Evolutionary conservation across 2,329 filamentous ascomycete species (phyloP).

Genomic region (Colletotrichum sidae): DNA sequence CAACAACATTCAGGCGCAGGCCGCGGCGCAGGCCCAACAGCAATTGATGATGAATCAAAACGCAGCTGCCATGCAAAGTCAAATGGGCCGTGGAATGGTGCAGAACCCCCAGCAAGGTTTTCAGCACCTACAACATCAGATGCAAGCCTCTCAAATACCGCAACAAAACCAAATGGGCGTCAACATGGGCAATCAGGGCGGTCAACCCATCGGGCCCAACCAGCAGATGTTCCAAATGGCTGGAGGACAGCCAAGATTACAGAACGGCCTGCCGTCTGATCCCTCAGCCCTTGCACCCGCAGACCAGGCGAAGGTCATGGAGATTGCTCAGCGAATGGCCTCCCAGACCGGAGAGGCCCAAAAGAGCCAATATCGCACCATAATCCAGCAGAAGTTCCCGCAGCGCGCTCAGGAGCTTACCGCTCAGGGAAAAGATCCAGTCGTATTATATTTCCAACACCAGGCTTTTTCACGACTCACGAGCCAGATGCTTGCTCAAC

Average conservation of each 20-base stretch:
- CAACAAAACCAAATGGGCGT: slow-evolving; percentile 57
- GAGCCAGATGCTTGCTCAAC: slow-evolving; percentile 23
- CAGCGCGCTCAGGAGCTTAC: slow-evolving; percentile 58
- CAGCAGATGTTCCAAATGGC: slow-evolving; percentile 52
- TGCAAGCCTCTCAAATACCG: slow-evolving; percentile 66
- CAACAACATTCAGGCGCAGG: slow-evolving; percentile 61
- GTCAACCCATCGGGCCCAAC: slow-evolving; percentile 53
- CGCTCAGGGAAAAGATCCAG: slow-evolving; percentile 59
- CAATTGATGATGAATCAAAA: slow-evolving; percentile 65
- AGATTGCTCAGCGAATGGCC: slow-evolving; percentile 57
- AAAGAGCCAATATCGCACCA: slow-evolving; percentile 55
- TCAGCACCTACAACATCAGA: slow-evolving; percentile 68
- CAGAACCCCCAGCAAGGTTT: slow-evolving; percentile 66
- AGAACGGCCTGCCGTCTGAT: slow-evolving; percentile 45
- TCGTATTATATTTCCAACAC: slow-evolving; percentile 62
- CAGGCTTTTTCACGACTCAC: slow-evolving; percentile 52
- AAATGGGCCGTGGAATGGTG: slow-evolving; percentile 63
- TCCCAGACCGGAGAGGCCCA: slow-evolving; percentile 55
- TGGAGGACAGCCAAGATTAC: slow-evolving; percentile 48
- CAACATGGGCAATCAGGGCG: slow-evolving; percentile 53
- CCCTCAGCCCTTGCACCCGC: slow-evolving; percentile 54
- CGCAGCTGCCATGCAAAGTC: slow-evolving; percentile 55
- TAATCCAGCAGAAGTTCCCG: slow-evolving; percentile 52
- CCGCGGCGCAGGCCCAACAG: slow-evolving; percentile 52
- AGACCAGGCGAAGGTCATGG: slow-evolving; percentile 59